Base-by-base conservation (phyloP, 2,329 filamentous ascomycete genomes). In the Amesomyces nigricolor region DNA sequence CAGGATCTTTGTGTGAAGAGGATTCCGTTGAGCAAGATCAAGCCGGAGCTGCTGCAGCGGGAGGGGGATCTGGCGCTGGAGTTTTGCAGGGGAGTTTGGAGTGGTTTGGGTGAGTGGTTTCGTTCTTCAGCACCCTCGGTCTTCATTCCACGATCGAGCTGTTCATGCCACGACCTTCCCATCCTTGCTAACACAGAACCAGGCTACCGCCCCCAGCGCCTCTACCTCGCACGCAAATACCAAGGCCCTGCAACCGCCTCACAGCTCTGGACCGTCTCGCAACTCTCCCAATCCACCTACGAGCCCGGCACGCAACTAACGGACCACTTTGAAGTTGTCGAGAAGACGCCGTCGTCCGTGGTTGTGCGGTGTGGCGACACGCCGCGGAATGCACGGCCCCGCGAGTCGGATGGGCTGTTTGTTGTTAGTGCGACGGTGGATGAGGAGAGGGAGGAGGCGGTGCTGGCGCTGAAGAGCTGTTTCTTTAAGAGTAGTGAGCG, bases 261-360 rank as follows among this genome's bases (percentile, higher is more conserved):
- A 46, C 81, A 88, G 60, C 77, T 88, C 1, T 89, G 86, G 83
- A 75, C 77, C 2, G 71, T 67, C 3, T 69, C 76, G 10, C 75
- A 84, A 50, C 76, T 89, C 1, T 67, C 74, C 5, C 62, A 70
- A n/a, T 81, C 75, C 55, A 74, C 62, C 9, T 89, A 88, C 65
- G 78, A 83, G 17, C 73, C 78, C 39, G 85, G 85, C 35, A 86
- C 85, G 1, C 66, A 75, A 40, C 79, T 89, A 55, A 86, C 82
- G 3, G 84, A 89, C 66, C 86, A 89, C 68, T 89, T 89, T 65
- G 83, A 88, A 67, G 84, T 89, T 0, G 72, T 89, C 1, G 79
- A 83, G 51, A 85, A 85, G 70, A 83, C 79, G 0, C 72, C 78
- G 0, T 76, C 75, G 6, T 73, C 76, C 10, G 84, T 88, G 57